Evolutionary conservation across 768 basidiomycete species (phyloP).

Genomic region (Agaricus sinodeliciosus): DNA sequence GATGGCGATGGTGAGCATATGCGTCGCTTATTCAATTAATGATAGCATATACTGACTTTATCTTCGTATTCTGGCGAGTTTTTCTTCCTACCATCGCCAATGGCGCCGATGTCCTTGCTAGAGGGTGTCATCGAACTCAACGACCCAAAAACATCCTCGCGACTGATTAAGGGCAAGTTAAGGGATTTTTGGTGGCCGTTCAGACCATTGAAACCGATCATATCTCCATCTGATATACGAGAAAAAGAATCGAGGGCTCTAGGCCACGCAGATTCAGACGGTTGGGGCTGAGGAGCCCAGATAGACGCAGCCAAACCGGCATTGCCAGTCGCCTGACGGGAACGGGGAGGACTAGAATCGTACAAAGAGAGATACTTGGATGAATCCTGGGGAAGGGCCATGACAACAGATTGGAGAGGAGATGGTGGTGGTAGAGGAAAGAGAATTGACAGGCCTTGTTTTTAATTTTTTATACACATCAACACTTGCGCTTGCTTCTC

Average conservation of each 20-base stretch:
- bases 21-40: constrained; percentile 10
- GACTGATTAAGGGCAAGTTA: constrained; percentile 27
- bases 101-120: constrained; percentile 56
- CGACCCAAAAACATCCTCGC: constrained; percentile 66
- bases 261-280: constrained; percentile 63
- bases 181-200: constrained; percentile 11
- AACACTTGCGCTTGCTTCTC: constrained; percentile 25
- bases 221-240: constrained; percentile 39
- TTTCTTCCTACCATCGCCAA: constrained; percentile 75
- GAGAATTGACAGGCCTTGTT: constrained; percentile 26
- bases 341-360: constrained; percentile 31
- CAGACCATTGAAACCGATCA: constrained; percentile 19
- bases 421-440: constrained; percentile 37
- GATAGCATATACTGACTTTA: constrained; percentile 31
- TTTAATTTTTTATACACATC: constrained; percentile 28
- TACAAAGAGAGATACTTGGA: constrained; percentile 31
- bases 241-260: constrained; percentile 56
- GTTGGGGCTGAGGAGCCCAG: constrained; percentile 79
- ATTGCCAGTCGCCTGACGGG: constrained; percentile 25
- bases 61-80: constrained; percentile 50
- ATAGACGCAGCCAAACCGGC: constrained; percentile 50
- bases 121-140: constrained; percentile 24
- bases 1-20: constrained; percentile 17
- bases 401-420: constrained; percentile 16
- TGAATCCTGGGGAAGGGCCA: constrained; percentile 26